Evolutionary conservation across 139 green algal species (phyloP).

Genomic region (Pleodorina starrii): DNA sequence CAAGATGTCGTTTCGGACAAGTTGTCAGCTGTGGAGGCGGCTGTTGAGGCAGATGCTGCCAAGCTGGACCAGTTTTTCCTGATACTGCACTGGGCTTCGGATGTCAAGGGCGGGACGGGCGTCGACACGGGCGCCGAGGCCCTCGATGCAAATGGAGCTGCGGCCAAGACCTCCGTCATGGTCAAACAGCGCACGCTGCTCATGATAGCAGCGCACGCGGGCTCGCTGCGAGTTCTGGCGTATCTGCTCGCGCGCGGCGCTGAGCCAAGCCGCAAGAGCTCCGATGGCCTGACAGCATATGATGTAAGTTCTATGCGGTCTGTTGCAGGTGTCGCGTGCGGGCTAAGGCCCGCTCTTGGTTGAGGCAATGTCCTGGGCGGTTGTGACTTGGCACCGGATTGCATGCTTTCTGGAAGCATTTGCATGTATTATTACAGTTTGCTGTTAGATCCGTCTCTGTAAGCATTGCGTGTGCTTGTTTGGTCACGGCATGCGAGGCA

Average conservation of each 20-base stretch:
- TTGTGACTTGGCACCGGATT: too few relatives aligned
- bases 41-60: conserved; percentile 34
- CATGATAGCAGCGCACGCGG: conserved; percentile 61
- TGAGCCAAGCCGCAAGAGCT: conserved; percentile 42
- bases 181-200: conserved; percentile 66
- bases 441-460: too few relatives aligned
- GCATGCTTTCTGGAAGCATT: too few relatives aligned
- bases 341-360: too few relatives aligned
- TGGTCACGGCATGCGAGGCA: neutral
- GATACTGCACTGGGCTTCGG: conserved; percentile 45
- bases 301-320: conserved; percentile 9
- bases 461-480: neutral
- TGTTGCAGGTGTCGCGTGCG: neutral
- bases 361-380: neutral
- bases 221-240: conserved; percentile 53
- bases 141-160: neutral
- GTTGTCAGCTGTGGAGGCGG: conserved; percentile 36
- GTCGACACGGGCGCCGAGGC: neutral
- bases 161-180: conserved; percentile 51
- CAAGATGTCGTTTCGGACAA: conserved; percentile 61
- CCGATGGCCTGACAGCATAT: conserved; percentile 58
- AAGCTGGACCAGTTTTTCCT: conserved; percentile 53
- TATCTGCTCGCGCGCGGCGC: conserved; percentile 59
- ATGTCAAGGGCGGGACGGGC: neutral
- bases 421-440: too few relatives aligned